These are phyloP conservation scores for Penicillium crustosum DNA, from an alignment of 2,329 filamentous ascomycete species.

Conservation along the genomic window DNA sequence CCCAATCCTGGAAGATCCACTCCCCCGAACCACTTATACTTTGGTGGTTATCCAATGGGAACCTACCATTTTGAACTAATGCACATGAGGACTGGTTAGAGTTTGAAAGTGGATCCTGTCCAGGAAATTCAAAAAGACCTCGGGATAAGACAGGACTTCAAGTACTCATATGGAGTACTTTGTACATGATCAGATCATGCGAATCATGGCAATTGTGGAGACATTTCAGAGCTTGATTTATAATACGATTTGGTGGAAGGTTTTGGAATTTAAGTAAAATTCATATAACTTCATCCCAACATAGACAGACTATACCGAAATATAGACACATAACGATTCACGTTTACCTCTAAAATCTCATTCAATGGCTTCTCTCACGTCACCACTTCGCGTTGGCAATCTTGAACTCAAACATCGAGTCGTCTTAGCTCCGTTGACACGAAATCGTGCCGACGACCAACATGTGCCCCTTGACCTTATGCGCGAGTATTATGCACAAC, in stretches of 20 bases:
- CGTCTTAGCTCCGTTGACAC: constrained; percentile 57
- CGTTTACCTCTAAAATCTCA: not conserved
- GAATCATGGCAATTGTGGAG: not conserved
- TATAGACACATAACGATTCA: not conserved
- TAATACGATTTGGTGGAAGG: not conserved
- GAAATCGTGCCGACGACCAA: constrained; percentile 50
- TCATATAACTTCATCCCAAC: not conserved
- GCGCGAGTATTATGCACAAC: constrained; percentile 54
- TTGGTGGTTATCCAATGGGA: no score
- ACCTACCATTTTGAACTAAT: no score
- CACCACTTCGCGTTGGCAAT: not conserved
- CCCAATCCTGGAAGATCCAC: no score
- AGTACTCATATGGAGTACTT: no score
- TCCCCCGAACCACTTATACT: not conserved
- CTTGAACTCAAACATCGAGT: constrained; percentile 47
- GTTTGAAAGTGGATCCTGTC: not conserved
- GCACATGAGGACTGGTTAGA: no score
- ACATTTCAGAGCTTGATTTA: not conserved
- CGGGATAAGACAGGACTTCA: not conserved
- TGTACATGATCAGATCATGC: not conserved
- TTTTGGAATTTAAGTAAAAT: not conserved
- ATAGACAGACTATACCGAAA: not conserved
- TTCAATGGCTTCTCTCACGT: not conserved
- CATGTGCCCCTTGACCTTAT: constrained; percentile 47
- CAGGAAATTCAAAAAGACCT: not conserved